Percentiles rank a stretch among this genome's conserved stretches.
phyloP scores from a whole-genome alignment of 176 grass and related monocot species.

The Pharus latifolius region DNA sequence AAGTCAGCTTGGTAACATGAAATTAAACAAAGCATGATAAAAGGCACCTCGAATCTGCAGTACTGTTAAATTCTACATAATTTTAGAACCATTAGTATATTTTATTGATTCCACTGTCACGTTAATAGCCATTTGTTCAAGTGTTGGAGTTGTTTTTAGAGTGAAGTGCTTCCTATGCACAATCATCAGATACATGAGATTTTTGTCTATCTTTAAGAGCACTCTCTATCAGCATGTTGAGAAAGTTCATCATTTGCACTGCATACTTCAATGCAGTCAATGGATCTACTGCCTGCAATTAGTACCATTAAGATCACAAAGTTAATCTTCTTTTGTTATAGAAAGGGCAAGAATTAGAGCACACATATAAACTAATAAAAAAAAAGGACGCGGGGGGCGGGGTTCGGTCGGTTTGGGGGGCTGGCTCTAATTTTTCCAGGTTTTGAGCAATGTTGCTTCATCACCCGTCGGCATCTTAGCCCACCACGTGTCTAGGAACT shows the following conservation, averaged over 20 bases:
- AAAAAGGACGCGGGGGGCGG: no score
- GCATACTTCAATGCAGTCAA: constrained; percentile 77
- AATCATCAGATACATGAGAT: neutral
- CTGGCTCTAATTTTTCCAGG: no score
- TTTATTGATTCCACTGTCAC: no score
- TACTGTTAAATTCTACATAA: neutral
- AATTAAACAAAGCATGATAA: neutral
- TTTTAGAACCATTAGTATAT: no score
- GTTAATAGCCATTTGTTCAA: no score
- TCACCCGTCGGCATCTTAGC: no score
- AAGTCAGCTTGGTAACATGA: neutral
- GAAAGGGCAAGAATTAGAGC: neutral
- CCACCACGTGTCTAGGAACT: no score
- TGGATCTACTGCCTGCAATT: constrained; percentile 50
- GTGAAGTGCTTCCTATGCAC: no score
- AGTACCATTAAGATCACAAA: neutral
- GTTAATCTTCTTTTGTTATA: no score
- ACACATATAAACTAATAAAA: no score
- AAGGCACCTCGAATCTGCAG: neutral
- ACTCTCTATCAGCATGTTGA: constrained; percentile 73
- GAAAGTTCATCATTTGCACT: constrained; percentile 87
- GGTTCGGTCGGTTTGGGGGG: no score
- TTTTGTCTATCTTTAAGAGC: constrained; percentile 29
- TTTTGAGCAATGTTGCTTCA: no score
- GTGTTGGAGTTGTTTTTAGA: neutral